phyloP scores from a whole-genome alignment of 768 basidiomycete genomes.

The Rossbeevera mucosa region DNA sequence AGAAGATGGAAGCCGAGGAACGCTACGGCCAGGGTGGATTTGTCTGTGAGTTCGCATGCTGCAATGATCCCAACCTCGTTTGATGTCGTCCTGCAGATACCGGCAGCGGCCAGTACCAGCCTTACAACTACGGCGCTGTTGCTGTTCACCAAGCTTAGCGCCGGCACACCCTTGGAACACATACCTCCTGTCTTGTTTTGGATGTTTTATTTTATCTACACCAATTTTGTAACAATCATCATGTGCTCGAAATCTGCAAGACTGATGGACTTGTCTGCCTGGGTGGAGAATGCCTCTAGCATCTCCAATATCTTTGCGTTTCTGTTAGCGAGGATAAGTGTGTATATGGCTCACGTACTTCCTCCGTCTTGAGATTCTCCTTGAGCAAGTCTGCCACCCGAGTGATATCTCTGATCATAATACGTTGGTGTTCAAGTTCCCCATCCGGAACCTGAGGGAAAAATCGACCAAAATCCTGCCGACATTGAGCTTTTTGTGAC shows the following conservation, averaged over 20 bases:
- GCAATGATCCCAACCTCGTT: neutral
- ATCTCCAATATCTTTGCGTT: slow-evolving; percentile 69
- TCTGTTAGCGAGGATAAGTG: neutral
- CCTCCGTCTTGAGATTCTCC: slow-evolving; percentile 69
- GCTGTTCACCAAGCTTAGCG: slow-evolving; percentile 20
- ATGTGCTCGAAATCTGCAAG: slow-evolving; percentile 70
- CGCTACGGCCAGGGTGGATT: slow-evolving; percentile 74
- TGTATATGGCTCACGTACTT: slow-evolving; percentile 41
- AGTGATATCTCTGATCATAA: slow-evolving; percentile 65
- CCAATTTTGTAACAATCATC: slow-evolving; percentile 56
- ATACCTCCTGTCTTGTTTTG: neutral
- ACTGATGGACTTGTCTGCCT: slow-evolving; percentile 62
- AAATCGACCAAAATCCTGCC: slow-evolving; percentile 66
- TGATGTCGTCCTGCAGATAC: slow-evolving; percentile 24
- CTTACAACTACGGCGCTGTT: slow-evolving; percentile 34
- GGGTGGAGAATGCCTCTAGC: slow-evolving; percentile 70
- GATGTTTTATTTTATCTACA: neutral
- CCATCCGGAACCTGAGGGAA: slow-evolving; percentile 53
- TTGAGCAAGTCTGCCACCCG: slow-evolving; percentile 57
- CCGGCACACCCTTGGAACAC: neutral
- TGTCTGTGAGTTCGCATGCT: slow-evolving; percentile 53
- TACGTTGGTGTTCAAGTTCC: slow-evolving; percentile 47
- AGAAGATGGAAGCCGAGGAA: slow-evolving; percentile 84
- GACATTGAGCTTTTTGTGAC: slow-evolving; percentile 50
- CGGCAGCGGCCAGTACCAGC: slow-evolving; percentile 37